Evolutionary conservation across 2,329 filamentous ascomycete genomes (phyloP), one percentile per base, ranked within the genome.

Genomic region (Pseudocercospora crystallina): DNA sequence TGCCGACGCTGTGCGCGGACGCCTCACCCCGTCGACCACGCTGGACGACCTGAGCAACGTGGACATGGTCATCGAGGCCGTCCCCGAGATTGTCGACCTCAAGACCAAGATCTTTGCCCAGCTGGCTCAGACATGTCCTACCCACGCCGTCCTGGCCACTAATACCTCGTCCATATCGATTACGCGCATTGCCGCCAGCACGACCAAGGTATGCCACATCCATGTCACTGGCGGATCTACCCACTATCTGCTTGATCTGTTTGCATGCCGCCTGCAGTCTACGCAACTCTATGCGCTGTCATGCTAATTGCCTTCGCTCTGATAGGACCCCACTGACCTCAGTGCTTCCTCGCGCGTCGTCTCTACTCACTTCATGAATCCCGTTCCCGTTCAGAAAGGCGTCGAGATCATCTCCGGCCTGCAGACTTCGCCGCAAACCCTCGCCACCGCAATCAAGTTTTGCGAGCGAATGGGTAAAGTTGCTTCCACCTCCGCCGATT

Each of bases 91-190:
- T 48, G 85, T 88, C 35, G 78, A 85, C 44, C 81, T 99, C 58
- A 99, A 99, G 74, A 84, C 85, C 59, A 83, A 85, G 59, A 95
- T 99, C 60, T 99, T 99, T 74, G 76, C 82, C 58, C 80, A 86
- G 65, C 80, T 99, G 9, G 90, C 91, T 5, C 76, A 87, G 63
- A 84, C 95, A 61, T 91, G 88, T 61, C 85, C 90, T 9, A 77
- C 85, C 45, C 90, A 97, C 67, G 84, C 94, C 52, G 89, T 99
- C 63, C 82, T 99, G 32, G 92, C 94, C 5, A 99, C 94, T 56
- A 99, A 99, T 76, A 99, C 94, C 5, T 96, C 90, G n/a, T 96
- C 90, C 55, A 99, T 99, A 69, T 92, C 89, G 54, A 96, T 99
- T 70, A 99, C 94, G 37, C 87, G 87, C 67, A 96, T 99, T 64